Base-by-base conservation (phyloP, 495 filamentous ascomycete genomes). In the Penicillium fimorum region DNA sequence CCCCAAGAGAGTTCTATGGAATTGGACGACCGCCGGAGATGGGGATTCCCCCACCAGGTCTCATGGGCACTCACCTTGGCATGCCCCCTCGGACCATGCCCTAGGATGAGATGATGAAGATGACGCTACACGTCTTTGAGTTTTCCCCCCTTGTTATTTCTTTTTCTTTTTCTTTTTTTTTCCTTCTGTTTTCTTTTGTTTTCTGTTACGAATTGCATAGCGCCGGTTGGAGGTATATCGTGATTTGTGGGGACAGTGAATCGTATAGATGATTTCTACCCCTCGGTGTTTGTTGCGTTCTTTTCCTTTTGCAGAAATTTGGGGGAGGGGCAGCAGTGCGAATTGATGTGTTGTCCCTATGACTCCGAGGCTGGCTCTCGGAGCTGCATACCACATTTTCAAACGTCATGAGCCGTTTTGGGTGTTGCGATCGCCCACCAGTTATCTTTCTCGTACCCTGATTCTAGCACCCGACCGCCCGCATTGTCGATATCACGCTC, bases 401-500 rank as follows among this genome's bases (percentile, higher is more conserved):
- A 43, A 24, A 24, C 41, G 40, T 53, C 41, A 62, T 56, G 53
- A 53, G 30, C 33, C 50, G 43, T 51, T 37, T 64, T 66, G 56
- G 71, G 71, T 35, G 68, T 70, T 43, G 79, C 81, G 46, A 91
- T 86, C 33, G 81, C 90, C 93, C 94, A 98, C 94, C 94, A 97
- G 77, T 98, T 98, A 61, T 98, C 94, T 71, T 85, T 94, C 66
- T 98, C 94, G 76, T 97, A 98, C 27, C 94, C 94, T 53, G 86
- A 87, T 59, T 87, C 85, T 41, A 93, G 57, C 17, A 96, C 83
- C 47, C 66, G 69, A 33, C 94, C 94, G 30, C 90, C 92, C 43
- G 90, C 94, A 25, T 74, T 76, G 40, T 67, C 64, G 56, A 96
- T 82, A 70, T 98, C 90, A 37, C 82, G 78, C 65, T 96, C 92